Evolutionary conservation across 73 alveolate species (phyloP).

Genomic region (Paramecium bursaria): DNA sequence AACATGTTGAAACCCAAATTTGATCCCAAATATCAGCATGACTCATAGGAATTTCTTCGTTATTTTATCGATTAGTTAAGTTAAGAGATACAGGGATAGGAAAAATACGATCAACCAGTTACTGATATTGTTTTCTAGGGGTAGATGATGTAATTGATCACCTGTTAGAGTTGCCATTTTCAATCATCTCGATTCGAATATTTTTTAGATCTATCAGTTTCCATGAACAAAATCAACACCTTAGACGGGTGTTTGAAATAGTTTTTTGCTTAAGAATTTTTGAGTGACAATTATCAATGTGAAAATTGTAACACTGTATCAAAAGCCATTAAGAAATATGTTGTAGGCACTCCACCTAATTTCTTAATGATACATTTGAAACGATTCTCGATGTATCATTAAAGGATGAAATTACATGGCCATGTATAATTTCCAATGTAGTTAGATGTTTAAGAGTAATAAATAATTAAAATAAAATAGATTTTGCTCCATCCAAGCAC

Average conservation of each 20-base stretch:
- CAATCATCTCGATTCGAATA: conserved; percentile 32
- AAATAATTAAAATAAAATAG: not conserved
- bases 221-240: conserved; percentile 24
- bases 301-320: conserved; percentile 22
- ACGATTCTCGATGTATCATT: conserved; percentile 27
- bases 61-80: conserved; percentile 24
- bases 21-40: conserved; percentile 46
- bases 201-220: conserved; percentile 33
- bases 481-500: conserved; percentile 49
- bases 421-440: conserved; percentile 43
- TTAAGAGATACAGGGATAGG: conserved; percentile 33
- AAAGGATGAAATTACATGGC: conserved; percentile 21
- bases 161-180: conserved; percentile 4
- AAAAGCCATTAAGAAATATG: conserved; percentile 42
- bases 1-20: conserved; percentile 4
- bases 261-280: conserved; percentile 35
- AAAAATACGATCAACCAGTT: conserved; percentile 37
- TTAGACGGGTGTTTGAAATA: conserved; percentile 1
- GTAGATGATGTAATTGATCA: conserved; percentile 29
- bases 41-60: conserved; percentile 32
- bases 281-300: conserved; percentile 50
- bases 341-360: conserved; percentile 49
- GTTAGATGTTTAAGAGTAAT: conserved; percentile 44
- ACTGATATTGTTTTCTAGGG: conserved; percentile 53
- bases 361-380: conserved; percentile 44